Evolutionary conservation across 225 moss, liverwort and hornwort species (phyloP).

Genomic region (Rhytidiadelphus loreus): DNA sequence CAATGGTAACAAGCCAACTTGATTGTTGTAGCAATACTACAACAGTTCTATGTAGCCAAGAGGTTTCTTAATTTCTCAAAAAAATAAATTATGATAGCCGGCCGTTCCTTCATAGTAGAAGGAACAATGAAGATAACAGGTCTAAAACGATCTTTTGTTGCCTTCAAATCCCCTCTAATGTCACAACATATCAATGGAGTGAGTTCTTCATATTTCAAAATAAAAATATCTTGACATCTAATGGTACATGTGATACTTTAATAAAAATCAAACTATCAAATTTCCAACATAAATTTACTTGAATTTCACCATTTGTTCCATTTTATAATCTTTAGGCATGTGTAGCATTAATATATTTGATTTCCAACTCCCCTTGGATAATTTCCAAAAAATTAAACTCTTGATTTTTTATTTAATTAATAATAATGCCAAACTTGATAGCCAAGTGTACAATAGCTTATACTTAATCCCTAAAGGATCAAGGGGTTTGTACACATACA

Average conservation of each 20-base stretch:
- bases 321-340: background rate
- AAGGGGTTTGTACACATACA: too few relatives aligned
- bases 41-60: too few relatives aligned
- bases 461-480: too few relatives aligned
- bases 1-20: too few relatives aligned
- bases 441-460: too few relatives aligned
- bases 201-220: background rate
- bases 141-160: too few relatives aligned
- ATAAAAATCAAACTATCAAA: background rate
- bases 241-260: background rate
- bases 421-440: background rate
- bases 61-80: too few relatives aligned
- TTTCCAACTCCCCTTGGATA: rapidly evolving
- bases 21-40: too few relatives aligned
- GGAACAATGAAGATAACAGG: too few relatives aligned
- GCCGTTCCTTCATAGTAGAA: too few relatives aligned
- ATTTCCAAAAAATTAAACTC: background rate
- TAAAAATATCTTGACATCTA: background rate
- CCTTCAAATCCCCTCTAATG: rapidly evolving
- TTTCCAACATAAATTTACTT: background rate
- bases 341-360: background rate
- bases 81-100: too few relatives aligned
- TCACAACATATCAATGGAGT: background rate
- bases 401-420: background rate
- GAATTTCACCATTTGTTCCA: background rate